A percentile compares a stretch with the other conserved stretches of the same genome.
phyloP scores from a whole-genome alignment of 148 eudicot genomes.

The Rhododendron kiyosumense region DNA sequence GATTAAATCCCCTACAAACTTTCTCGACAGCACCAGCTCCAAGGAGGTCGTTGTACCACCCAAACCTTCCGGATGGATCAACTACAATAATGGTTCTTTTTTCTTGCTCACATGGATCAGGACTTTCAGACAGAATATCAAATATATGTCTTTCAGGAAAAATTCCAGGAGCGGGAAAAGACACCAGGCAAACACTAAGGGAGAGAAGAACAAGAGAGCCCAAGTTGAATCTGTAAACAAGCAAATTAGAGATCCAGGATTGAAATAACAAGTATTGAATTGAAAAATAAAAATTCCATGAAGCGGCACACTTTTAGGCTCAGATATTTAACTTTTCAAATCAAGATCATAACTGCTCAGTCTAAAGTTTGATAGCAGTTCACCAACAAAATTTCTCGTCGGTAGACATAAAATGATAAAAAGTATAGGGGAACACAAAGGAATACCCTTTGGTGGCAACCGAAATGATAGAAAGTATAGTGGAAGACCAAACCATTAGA shows the following conservation, averaged over 20 bases:
- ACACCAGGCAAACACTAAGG: not conserved
- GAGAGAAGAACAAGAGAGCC: not conserved
- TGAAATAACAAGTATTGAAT: not conserved
- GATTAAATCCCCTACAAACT: slow-evolving; percentile 77
- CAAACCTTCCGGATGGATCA: slow-evolving; percentile 63
- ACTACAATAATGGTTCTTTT: slow-evolving; percentile 61
- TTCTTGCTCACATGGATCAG: slow-evolving; percentile 32
- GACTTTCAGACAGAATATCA: slow-evolving; percentile 44
- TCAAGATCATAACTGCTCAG: not conserved
- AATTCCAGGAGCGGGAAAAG: not conserved
- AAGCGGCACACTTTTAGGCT: not conserved
- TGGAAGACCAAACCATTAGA: too few species aligned
- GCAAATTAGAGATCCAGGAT: not conserved
- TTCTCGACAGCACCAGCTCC: slow-evolving; percentile 73
- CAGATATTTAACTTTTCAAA: not conserved
- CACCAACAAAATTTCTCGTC: too few species aligned
- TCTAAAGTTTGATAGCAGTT: not conserved
- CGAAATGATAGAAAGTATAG: too few species aligned
- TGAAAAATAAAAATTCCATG: not conserved
- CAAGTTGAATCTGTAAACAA: not conserved
- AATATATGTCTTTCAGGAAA: not conserved
- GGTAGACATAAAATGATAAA: not conserved
- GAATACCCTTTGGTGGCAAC: too few species aligned
- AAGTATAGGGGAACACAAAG: not conserved
- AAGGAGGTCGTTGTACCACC: slow-evolving; percentile 62